Evolutionary conservation across 2,329 filamentous ascomycete species (phyloP).

Genomic region (Bipolaris gigantea): DNA sequence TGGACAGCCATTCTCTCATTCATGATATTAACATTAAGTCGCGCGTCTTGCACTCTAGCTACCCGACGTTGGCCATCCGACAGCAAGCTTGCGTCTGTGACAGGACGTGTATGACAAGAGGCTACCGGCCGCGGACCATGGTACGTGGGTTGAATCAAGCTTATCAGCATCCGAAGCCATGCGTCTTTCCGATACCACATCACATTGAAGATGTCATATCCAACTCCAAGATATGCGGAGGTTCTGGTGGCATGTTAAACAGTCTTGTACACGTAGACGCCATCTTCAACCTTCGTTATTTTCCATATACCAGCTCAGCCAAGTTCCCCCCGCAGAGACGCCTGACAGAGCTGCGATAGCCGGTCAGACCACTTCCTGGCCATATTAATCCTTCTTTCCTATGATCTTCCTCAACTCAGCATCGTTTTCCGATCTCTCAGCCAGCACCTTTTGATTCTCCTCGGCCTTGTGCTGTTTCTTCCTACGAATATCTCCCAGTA

Average conservation of each 20-base stretch:
- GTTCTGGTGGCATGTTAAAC: background rate
- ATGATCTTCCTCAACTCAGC: constrained; percentile 44
- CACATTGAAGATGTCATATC: background rate
- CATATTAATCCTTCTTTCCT: constrained; percentile 35
- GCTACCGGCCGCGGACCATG: constrained; percentile 30
- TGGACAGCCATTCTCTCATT: constrained; percentile 7
- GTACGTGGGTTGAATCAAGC: background rate
- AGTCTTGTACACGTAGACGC: too few relatives aligned
- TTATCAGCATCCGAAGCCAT: background rate
- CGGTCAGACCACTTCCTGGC: background rate
- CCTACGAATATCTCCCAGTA: constrained; percentile 39
- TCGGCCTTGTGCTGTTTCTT: constrained; percentile 30
- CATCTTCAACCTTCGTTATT: background rate
- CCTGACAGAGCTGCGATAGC: background rate
- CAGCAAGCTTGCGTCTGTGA: constrained; percentile 1
- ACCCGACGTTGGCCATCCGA: background rate
- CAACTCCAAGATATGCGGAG: background rate
- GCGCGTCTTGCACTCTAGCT: background rate
- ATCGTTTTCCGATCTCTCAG: constrained; percentile 43
- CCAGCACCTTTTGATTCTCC: constrained; percentile 30
- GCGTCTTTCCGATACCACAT: background rate
- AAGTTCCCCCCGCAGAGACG: background rate
- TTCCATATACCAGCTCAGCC: background rate
- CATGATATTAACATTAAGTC: constrained; percentile 1
- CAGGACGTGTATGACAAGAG: constrained; percentile 10